Percentiles rank a stretch among this genome's conserved stretches.
phyloP scores from a whole-genome alignment of 2,329 filamentous ascomycete species.

The Xylaria sp. region DNA sequence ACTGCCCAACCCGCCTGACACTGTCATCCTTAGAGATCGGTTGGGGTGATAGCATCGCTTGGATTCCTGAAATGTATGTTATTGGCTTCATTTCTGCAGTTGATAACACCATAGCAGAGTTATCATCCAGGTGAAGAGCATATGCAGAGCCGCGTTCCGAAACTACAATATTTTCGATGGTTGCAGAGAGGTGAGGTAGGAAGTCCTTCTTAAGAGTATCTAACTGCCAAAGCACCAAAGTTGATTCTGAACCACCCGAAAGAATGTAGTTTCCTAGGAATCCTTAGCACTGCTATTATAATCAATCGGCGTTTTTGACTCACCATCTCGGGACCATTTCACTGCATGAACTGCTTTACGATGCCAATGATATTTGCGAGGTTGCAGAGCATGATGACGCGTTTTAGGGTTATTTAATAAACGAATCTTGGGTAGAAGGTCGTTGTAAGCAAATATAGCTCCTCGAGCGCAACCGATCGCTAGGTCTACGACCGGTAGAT shows the following conservation, averaged over 20 bases:
- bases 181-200: slow-evolving; percentile 88
- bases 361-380: slow-evolving; percentile 89
- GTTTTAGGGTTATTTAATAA: slow-evolving; percentile 53
- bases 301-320: slow-evolving; percentile 41
- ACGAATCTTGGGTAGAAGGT: slow-evolving; percentile 72
- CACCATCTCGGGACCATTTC: slow-evolving; percentile 94
- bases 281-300: slow-evolving; percentile 36
- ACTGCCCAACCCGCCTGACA: slow-evolving; percentile 63
- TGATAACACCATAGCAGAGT: slow-evolving; percentile 89
- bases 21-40: slow-evolving; percentile 63
- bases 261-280: slow-evolving; percentile 86
- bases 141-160: slow-evolving; percentile 85
- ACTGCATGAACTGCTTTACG: slow-evolving; percentile 82
- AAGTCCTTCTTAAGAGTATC: slow-evolving; percentile 85
- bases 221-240: slow-evolving; percentile 91
- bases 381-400: slow-evolving; percentile 63
- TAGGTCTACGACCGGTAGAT: slow-evolving; percentile 70
- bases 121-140: slow-evolving; percentile 86
- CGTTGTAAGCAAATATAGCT: slow-evolving; percentile 82
- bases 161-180: slow-evolving; percentile 85
- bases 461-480: slow-evolving; percentile 82
- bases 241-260: slow-evolving; percentile 90
- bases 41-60: slow-evolving; percentile 67
- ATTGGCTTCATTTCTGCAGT: slow-evolving; percentile 89
- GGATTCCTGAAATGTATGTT: slow-evolving; percentile 85